Evolutionary conservation across 2,329 filamentous ascomycete genomes (phyloP).

Genomic region (Cytospora piceicola): DNA sequence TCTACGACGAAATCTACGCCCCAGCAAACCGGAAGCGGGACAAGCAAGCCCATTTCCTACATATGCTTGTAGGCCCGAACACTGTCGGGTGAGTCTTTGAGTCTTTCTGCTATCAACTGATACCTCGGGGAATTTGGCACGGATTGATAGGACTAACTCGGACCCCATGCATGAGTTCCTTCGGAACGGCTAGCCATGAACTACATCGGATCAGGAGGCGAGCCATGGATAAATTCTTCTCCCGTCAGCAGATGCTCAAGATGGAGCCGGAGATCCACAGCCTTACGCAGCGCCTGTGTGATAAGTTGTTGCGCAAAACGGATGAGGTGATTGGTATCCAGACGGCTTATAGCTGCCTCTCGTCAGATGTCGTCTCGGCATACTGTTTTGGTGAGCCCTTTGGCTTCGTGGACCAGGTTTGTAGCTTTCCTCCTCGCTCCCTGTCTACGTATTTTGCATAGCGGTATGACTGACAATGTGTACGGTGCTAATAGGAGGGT

Average conservation of each 20-base stretch:
- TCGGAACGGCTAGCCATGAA: slow-evolving; percentile 1
- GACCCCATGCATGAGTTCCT: background rate
- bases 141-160: background rate
- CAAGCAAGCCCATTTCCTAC: slow-evolving; percentile 13
- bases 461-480: background rate
- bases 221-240: slow-evolving; percentile 10
- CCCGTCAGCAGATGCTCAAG: background rate
- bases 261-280: background rate
- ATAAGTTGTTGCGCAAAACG: background rate
- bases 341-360: background rate
- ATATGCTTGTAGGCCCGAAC: background rate
- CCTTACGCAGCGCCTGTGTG: slow-evolving; percentile 2
- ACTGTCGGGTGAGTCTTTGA: background rate
- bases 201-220: background rate
- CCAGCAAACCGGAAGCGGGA: slow-evolving; percentile 6
- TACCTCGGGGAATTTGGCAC: background rate
- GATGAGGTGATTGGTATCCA: background rate
- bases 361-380: background rate
- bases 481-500: background rate
- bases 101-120: too few relatives aligned
- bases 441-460: background rate
- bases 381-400: slow-evolving; percentile 2
- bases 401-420: background rate
- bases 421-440: too few relatives aligned
- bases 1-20: slow-evolving; percentile 16